phyloP scores from a whole-genome alignment of 352 stramenopile species.

The Pythium phragmiticola region DNA sequence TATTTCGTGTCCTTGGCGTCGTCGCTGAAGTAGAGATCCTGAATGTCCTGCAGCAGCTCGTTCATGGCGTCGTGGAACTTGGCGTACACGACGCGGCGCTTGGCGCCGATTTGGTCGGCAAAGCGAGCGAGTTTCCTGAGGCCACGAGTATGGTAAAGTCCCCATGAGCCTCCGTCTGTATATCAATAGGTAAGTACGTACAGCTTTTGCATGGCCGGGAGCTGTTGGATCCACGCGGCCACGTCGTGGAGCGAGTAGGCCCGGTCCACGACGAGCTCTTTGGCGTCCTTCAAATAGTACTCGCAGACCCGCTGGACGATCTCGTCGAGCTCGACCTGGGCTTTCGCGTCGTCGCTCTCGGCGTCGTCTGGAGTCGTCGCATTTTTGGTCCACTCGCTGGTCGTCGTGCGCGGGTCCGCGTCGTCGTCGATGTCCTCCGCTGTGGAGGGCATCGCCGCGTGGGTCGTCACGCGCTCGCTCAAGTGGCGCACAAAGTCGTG shows the following conservation, averaged over 20 bases:
- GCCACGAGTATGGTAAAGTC: not conserved
- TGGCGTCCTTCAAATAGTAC: conserved; percentile 79
- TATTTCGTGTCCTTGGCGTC: conserved; percentile 55
- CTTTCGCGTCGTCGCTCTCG: conserved; percentile 55
- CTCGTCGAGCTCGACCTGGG: conserved; percentile 70
- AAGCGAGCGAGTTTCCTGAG: conserved; percentile 79
- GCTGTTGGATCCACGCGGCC: conserved; percentile 68
- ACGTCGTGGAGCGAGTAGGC: conserved; percentile 73
- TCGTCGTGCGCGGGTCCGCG: conserved; percentile 26
- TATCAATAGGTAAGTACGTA: conserved; percentile 29
- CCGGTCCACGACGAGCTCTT: conserved; percentile 70
- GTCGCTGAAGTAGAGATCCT: conserved; percentile 52
- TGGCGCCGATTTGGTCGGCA: conserved; percentile 68
- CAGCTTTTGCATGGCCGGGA: conserved; percentile 82
- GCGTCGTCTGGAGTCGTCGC: not conserved
- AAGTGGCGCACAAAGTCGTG: conserved; percentile 69
- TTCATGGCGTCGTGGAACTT: conserved; percentile 81
- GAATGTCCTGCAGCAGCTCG: conserved; percentile 66
- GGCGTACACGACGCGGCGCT: conserved; percentile 46
- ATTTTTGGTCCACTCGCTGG: conserved; percentile 27
- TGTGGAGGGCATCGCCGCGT: not conserved
- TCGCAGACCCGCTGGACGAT: conserved; percentile 76
- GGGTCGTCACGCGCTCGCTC: conserved; percentile 3
- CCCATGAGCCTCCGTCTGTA: not conserved
- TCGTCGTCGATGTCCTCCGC: conserved; percentile 33